Base-by-base conservation (phyloP, 2,329 filamentous ascomycete species). In the Scytalidium sp. region DNA sequence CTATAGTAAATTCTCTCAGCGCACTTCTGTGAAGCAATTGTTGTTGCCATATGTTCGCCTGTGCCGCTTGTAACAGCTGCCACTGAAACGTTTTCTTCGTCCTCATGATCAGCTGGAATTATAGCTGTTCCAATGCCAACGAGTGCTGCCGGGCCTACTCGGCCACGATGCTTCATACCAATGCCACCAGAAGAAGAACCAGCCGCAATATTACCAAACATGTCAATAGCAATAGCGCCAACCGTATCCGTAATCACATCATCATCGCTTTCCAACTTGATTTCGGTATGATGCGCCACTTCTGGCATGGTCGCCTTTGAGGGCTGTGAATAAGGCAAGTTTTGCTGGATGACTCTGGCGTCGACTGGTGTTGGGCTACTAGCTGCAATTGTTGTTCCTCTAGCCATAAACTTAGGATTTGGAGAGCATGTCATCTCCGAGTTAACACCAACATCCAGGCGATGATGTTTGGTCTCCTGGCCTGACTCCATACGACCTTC, bases 111-210 rank as follows among this genome's bases (percentile, higher is more conserved):
- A 21, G 77, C 75, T 2, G 93, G 93, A n/a, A 97, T 81, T 22
- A 99, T 87, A 29, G 90, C 88, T 19, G 91, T 93, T 49, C 94
- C 94, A 47, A 97, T 83, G 7, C 94, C 93, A 13, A 97, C 89
- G 15, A 99, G 78, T 19, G 94, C 94, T 27, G 94, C 95, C 25
- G 94, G 94, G 0, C 94, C 95, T 55, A 96, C 81, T 29, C 94
- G 87, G 5, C 94, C 95, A 52, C 84, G 83, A 67, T 96, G 92
- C 66, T 99, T 99, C 93, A 99, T 97, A 22, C 94, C 93, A 65
- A 99, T 99, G 1, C 94, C 94, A 5, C 94, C 94, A 15, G 95
- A 99, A 2, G 94, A 99, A 2, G 94, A 96, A 15, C 88, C 94
- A 3, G 93, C 94, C 3, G 95, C 93, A 64, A 99, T 96, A 51